A percentile compares a stretch with the other conserved stretches of the same genome.
Conservation (phyloP, 495 filamentous ascomycete genomes). For the Pseudoneurospora amorphoporcata region DNA sequence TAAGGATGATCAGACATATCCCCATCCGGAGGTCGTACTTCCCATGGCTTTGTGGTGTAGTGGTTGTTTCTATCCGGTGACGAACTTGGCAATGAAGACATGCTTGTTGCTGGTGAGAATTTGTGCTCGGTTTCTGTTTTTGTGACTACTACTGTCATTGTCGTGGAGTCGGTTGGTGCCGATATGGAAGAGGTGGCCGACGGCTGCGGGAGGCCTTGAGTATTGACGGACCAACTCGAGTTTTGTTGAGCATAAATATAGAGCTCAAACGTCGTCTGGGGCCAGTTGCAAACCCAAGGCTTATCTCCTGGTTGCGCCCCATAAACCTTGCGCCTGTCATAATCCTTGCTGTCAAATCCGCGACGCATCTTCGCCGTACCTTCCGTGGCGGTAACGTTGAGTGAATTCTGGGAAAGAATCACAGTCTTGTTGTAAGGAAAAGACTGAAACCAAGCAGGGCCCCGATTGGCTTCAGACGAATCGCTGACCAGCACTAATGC, state of each 20-base stretch:
- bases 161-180: neutral
- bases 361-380: conserved; percentile 10
- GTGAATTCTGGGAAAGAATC: conserved; percentile 50
- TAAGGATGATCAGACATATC: neutral
- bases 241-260: conserved; percentile 69
- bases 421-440: conserved; percentile 70
- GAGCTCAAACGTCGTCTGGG: conserved; percentile 65
- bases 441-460: conserved; percentile 68
- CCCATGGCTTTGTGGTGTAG: neutral
- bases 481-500: conserved; percentile 55
- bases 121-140: neutral
- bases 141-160: neutral
- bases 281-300: conserved; percentile 87
- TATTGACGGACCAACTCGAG: conserved; percentile 22
- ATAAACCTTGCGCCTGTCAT: conserved; percentile 35
- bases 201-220: conserved; percentile 1
- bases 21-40: neutral
- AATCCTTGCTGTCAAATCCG: conserved; percentile 13
- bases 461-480: conserved; percentile 44
- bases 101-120: neutral
- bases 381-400: conserved; percentile 17
- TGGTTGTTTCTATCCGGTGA: neutral
- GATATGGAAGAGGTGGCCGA: neutral
- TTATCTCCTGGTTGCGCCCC: conserved; percentile 47
- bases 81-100: neutral